Conservation (phyloP, 305 asterid genomes). For the Fraxinus greggii region DNA sequence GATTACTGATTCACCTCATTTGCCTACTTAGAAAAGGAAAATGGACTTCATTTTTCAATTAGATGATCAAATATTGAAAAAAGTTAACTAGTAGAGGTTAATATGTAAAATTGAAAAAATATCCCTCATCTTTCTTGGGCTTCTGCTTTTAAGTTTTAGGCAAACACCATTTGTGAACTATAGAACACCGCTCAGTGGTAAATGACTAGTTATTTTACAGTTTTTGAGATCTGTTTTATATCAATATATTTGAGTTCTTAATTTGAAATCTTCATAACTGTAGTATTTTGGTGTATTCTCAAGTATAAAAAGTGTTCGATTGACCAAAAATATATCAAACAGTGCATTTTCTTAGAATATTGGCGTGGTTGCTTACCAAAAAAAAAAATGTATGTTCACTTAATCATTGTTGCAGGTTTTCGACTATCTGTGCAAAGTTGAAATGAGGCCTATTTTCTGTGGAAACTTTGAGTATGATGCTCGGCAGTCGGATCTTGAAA, state of each 20-base stretch:
- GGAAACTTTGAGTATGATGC: constrained; percentile 76
- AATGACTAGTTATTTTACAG: not conserved
- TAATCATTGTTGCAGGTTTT: constrained; percentile 20
- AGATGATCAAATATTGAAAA: not conserved
- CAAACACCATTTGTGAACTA: not conserved
- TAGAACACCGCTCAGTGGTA: not conserved
- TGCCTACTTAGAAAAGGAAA: not conserved
- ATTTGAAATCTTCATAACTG: not conserved
- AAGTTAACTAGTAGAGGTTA: not conserved
- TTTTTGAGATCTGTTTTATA: not conserved
- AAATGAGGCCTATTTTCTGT: constrained; percentile 73
- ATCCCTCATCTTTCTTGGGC: not conserved
- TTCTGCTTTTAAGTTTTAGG: not conserved
- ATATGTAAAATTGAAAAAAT: not conserved
- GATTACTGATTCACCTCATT: not conserved
- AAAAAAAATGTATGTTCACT: not conserved
- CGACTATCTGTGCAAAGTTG: constrained; percentile 21
- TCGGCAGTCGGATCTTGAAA: constrained; percentile 72
- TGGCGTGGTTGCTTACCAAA: constrained; percentile 7
- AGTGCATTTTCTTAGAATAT: not conserved
- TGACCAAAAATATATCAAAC: not conserved
- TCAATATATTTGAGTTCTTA: not conserved
- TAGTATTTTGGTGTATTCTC: not conserved
- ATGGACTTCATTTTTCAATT: not conserved
- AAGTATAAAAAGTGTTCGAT: not conserved